These are phyloP conservation scores for Morella rubra DNA, from an alignment of 306 rosid species.

Conservation along the genomic window DNA sequence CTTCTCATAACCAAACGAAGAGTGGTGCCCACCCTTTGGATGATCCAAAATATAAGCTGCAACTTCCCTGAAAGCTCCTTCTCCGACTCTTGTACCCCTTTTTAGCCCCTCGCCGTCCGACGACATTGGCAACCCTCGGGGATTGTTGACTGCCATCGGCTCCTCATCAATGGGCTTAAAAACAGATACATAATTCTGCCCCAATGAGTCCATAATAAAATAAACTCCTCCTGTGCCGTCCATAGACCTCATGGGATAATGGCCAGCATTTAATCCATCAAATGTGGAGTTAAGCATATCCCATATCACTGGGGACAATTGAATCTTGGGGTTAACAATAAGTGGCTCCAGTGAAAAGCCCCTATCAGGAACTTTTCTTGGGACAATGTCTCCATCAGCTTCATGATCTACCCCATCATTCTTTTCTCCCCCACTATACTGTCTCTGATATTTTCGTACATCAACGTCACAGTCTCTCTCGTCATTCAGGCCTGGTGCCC, in stretches of 20 bases:
- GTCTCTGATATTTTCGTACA: constrained; percentile 29
- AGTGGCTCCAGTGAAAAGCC: constrained; percentile 65
- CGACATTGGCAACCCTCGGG: constrained; percentile 80
- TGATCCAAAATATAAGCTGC: constrained; percentile 95
- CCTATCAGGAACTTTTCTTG: constrained; percentile 35
- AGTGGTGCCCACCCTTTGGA: constrained; percentile 56
- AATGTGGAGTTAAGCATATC: constrained; percentile 61
- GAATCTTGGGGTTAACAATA: constrained; percentile 68
- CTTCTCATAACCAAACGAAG: constrained; percentile 46
- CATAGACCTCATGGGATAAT: constrained; percentile 68
- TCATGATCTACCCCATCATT: constrained; percentile 33
- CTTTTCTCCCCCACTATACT: constrained; percentile 38
- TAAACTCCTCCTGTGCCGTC: constrained; percentile 98
- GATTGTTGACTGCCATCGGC: constrained; percentile 94
- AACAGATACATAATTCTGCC: constrained; percentile 68
- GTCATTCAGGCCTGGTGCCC: constrained; percentile 45
- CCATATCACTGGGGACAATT: constrained; percentile 54
- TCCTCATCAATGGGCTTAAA: constrained; percentile 98
- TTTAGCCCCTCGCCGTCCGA: constrained; percentile 86
- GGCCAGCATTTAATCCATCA: constrained; percentile 61
- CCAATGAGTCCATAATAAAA: constrained; percentile 72
- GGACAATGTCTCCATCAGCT: constrained; percentile 25
- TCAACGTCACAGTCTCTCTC: constrained; percentile 30
- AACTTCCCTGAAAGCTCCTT: constrained; percentile 97
- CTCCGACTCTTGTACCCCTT: constrained; percentile 88